phyloP scores from a whole-genome alignment of 495 filamentous ascomycete species.

The Articulospora tetracladia region DNA sequence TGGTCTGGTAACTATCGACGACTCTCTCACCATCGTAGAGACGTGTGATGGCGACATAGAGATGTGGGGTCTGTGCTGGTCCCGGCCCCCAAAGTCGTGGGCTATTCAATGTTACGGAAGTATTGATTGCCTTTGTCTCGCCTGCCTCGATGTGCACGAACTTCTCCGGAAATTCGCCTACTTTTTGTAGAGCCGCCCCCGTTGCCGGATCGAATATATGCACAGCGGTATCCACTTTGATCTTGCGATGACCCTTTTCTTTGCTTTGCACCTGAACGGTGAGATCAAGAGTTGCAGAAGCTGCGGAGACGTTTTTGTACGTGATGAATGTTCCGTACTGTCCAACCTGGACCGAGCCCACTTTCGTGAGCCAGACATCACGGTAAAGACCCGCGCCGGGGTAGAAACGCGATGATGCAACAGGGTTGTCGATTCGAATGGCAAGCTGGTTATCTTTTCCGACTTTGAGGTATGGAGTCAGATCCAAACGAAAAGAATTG shows the following conservation, averaged over 20 bases:
- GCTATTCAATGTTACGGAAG: slow-evolving; percentile 30
- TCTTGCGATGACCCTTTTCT: slow-evolving; percentile 11
- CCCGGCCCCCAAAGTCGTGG: slow-evolving; percentile 45
- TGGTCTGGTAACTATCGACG: slow-evolving; percentile 44
- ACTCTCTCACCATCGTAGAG: slow-evolving; percentile 19
- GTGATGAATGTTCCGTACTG: slow-evolving; percentile 43
- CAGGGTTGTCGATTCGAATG: slow-evolving; percentile 43
- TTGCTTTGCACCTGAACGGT: slow-evolving; percentile 37
- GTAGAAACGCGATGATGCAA: slow-evolving; percentile 44
- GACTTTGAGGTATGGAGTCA: slow-evolving; percentile 37
- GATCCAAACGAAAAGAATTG: slow-evolving; percentile 42
- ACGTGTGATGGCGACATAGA: slow-evolving; percentile 42
- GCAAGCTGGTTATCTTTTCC: slow-evolving; percentile 39
- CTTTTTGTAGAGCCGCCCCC: neutral
- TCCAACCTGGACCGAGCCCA: slow-evolving; percentile 36
- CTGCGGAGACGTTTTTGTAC: slow-evolving; percentile 32
- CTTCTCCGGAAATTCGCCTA: slow-evolving; percentile 2
- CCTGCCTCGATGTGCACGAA: slow-evolving; percentile 28
- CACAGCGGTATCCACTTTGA: slow-evolving; percentile 1
- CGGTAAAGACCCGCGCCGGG: slow-evolving; percentile 48
- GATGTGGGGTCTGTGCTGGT: slow-evolving; percentile 38
- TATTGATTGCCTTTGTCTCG: slow-evolving; percentile 29
- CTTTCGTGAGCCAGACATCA: slow-evolving; percentile 45
- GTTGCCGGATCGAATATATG: slow-evolving; percentile 1
- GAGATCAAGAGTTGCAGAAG: slow-evolving; percentile 35